Evolutionary conservation across 352 stramenopile species (phyloP).

Genomic region (Globisporangium cystogenes): DNA sequence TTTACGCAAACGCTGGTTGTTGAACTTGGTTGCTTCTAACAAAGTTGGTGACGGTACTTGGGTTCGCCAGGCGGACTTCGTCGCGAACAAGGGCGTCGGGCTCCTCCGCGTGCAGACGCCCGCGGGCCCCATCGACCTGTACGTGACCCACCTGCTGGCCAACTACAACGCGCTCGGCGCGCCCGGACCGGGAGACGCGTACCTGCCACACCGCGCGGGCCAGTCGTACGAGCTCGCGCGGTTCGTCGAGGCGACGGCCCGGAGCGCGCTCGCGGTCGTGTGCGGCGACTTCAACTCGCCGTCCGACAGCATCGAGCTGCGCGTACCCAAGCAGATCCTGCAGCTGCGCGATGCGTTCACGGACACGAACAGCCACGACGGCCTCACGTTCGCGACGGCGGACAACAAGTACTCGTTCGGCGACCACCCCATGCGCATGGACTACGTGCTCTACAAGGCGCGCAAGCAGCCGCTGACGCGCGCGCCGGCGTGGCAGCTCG

Average conservation of each 20-base stretch:
- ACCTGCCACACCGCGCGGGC: constrained; percentile 53
- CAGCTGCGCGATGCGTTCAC: constrained; percentile 62
- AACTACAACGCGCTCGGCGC: constrained; percentile 76
- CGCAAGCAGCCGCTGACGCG: constrained; percentile 8
- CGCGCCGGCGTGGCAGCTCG: constrained; percentile 33
- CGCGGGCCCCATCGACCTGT: constrained; percentile 59
- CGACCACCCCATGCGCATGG: constrained; percentile 82
- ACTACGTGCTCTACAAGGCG: constrained; percentile 79
- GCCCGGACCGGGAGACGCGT: constrained; percentile 59
- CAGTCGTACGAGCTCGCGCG: constrained; percentile 73
- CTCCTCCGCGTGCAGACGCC: constrained; percentile 58
- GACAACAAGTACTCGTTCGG: constrained; percentile 82
- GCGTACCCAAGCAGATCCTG: constrained; percentile 43
- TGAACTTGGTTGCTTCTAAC: not conserved
- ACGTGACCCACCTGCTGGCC: constrained; percentile 71
- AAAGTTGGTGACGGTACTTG: not conserved
- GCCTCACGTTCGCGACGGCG: constrained; percentile 64
- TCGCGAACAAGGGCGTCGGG: constrained; percentile 76
- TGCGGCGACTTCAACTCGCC: constrained; percentile 83
- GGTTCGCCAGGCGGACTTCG: constrained; percentile 41
- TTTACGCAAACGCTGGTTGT: not conserved
- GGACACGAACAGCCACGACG: constrained; percentile 58
- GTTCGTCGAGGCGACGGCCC: constrained; percentile 57
- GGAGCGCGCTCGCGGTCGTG: constrained; percentile 51
- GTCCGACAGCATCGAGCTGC: constrained; percentile 63